These are phyloP conservation scores for Neonectria punicea DNA, from an alignment of 2,329 filamentous ascomycete species.

Conservation along the genomic window DNA sequence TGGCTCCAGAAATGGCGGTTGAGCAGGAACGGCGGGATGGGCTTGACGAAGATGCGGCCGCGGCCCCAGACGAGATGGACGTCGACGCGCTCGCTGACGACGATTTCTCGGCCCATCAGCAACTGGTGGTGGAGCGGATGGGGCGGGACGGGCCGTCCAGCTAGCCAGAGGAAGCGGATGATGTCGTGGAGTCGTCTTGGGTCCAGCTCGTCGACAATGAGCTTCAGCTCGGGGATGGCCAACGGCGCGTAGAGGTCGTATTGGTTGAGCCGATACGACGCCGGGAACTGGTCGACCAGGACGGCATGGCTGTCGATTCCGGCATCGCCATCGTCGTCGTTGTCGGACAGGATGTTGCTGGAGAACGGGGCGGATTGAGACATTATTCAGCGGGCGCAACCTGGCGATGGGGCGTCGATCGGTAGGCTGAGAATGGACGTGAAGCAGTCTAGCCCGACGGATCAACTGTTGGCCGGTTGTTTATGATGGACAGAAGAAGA, in stretches of 20 bases:
- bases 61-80: constrained; percentile 54
- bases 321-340: background rate
- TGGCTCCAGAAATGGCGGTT: constrained; percentile 49
- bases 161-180: constrained; percentile 32
- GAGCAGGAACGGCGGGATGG: constrained; percentile 53
- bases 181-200: constrained; percentile 20
- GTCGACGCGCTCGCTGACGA: constrained; percentile 51
- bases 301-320: background rate
- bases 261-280: constrained; percentile 5
- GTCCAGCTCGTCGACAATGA: constrained; percentile 12
- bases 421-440: background rate
- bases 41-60: constrained; percentile 52
- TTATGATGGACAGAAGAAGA: background rate
- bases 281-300: constrained; percentile 13
- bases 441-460: background rate
- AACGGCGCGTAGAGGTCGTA: constrained; percentile 12
- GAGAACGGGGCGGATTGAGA: constrained; percentile 6
- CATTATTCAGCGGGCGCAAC: background rate
- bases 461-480: background rate
- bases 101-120: constrained; percentile 47
- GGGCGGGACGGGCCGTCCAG: constrained; percentile 47
- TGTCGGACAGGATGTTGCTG: constrained; percentile 8
- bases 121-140: constrained; percentile 51
- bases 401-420: background rate
- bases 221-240: constrained; percentile 2